Evolutionary conservation across 768 basidiomycete species (phyloP), one percentile per base, ranked within the genome.

Genomic region (Jaapia argillacea): DNA sequence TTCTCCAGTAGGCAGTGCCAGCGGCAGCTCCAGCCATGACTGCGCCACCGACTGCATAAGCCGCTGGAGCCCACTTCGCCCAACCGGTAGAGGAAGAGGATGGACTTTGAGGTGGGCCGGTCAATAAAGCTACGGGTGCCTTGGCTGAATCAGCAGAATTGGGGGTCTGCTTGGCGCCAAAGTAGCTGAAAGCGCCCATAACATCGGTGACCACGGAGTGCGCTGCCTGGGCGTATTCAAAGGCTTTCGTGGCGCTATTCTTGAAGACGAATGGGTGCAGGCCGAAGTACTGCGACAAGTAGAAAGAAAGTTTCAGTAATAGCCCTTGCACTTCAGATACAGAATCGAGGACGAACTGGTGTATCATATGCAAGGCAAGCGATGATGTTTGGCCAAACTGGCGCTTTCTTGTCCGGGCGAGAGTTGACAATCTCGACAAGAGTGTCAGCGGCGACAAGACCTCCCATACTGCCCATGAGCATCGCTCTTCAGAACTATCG

Each of bases 341-440:
- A 39, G 45, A 25, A 47, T 40, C 16, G n/a, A n/a, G 41, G 24
- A 57, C 78, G 54, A 60, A 88, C 91, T 6, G 92, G 93, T 0
- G 93, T 94, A 55, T 97, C 92, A 55, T 85, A 94, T 4, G 91
- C 83, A 38, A 90, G 66, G 48, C 79, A 81, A 1, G 82, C 91
- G 20, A 93, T 73, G 44, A 96, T 84, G 41, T 75, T 79, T 2
- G 92, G 93, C 92, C 92, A 97, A 4, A 94, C 60, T 0, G 85
- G 79, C 2, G 78, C 77, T 7, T 61, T 56, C 40, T 64, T 64
- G 50, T 87, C 80, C 4, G 84, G 78, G 18, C 84, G 70, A 24
- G 80, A 69, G 13, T 74, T 69, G 26, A 76, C 64, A 45, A 96
- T 85, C 54, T 81, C 84, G 22, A 82, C 60, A 24, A 91, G 62